phyloP scores from a whole-genome alignment of 106 monocot genomes.

The Phalaenopsis aphrodite region DNA sequence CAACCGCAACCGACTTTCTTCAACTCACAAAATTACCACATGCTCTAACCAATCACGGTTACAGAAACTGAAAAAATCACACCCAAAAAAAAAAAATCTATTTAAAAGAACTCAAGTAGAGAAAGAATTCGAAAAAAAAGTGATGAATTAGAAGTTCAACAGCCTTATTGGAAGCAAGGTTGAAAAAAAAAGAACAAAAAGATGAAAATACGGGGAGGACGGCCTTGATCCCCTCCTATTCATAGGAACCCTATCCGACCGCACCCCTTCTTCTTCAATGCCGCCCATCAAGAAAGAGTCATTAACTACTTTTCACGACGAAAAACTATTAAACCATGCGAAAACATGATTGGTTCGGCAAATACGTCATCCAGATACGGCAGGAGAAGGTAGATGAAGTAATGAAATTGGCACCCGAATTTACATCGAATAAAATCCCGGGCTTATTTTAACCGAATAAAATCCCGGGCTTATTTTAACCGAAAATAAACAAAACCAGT shows the following conservation, averaged over 20 bases:
- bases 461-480: background rate
- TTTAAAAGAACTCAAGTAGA: background rate
- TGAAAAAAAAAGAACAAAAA: background rate
- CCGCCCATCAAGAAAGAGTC: background rate
- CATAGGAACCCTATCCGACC: background rate
- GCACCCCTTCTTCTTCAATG: background rate
- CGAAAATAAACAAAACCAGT: background rate
- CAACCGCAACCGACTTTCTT: background rate
- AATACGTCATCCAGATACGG: background rate
- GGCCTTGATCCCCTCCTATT: background rate
- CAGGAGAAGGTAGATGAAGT: background rate
- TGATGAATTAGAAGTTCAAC: background rate
- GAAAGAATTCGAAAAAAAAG: background rate
- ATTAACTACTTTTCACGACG: background rate
- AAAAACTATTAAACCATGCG: no score
- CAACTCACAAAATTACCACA: background rate
- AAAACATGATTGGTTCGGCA: no score
- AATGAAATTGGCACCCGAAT: background rate
- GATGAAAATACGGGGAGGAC: background rate
- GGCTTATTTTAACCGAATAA: background rate
- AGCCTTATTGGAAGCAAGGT: background rate
- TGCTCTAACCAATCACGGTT: background rate
- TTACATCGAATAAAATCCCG: background rate
- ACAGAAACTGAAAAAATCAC: background rate
- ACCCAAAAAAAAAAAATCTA: background rate